Base-by-base conservation (phyloP, 1,284 basidiomycete genomes). In the Moesziomyces sp. region DNA sequence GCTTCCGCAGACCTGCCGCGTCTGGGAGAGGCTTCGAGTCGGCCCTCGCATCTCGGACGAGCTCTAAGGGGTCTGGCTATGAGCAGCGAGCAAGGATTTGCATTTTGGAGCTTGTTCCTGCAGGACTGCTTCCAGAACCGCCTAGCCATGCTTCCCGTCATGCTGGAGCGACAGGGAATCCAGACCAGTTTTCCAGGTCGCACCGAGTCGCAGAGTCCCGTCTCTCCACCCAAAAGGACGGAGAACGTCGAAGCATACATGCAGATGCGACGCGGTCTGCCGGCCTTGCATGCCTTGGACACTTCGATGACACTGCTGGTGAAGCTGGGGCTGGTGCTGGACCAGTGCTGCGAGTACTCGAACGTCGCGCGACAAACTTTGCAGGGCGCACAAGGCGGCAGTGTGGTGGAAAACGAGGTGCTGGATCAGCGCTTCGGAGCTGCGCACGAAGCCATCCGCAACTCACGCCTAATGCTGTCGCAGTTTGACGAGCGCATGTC, bases 91-190 rank as follows among this genome's bases (percentile, higher is more conserved):
- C 52, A 64, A 21, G 46, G 30, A 2, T 47, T 48, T 18, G 57
- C 53, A 3, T 70, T 70, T 44, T 70, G 67, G 67, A 46, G 50
- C 46, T 46, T 70, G 6, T 64, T 60, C 43, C 28, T 60, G 28
- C 58, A 64, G n/a, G 67, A 70, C 26, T 64, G 60, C 54, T 57
- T 64, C 14, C 67, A 70, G 23, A 64, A 44, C 38, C 52, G 58
- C 10, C 21, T 61, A 35, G 45, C 57, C 9, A 26, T 45, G 18
- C 46, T 60, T 7, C 67, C 61, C 6, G 49, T 49, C 16, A 35
- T 45, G 10, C 26, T 70, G 9, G 61, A 70, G 43, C 53, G 67
- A 16, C 40, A 56, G 38, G 48, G 19, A 26, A 70, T 70, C 38
- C 47, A 28, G 26, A 58, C 21, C 13, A 28, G 11, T 35, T 70